Evolutionary conservation across 106 monocot species (phyloP).

Genomic region (Triglochin maritima): DNA sequence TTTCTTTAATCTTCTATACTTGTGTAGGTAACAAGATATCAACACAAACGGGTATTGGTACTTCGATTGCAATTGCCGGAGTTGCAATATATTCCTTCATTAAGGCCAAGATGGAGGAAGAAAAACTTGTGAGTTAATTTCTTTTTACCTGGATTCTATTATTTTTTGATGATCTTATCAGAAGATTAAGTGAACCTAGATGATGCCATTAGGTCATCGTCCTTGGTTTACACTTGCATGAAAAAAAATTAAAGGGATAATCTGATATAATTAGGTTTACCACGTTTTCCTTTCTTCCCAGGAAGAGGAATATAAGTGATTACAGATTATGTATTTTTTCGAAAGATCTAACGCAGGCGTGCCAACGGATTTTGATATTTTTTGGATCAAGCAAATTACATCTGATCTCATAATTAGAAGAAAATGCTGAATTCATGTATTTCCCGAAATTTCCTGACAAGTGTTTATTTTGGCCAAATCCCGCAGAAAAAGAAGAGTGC

Average conservation of each 20-base stretch:
- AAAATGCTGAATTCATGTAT: too few species aligned
- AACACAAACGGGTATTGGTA: constrained; percentile 98
- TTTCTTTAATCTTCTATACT: constrained; percentile 2
- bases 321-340: too few species aligned
- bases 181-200: background rate
- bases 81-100: constrained; percentile 96
- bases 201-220: background rate
- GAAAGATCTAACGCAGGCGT: too few species aligned
- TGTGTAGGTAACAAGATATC: constrained; percentile 83
- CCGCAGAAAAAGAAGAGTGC: constrained; percentile 2
- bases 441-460: too few species aligned
- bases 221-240: background rate
- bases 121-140: constrained; percentile 70
- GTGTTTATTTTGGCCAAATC: too few species aligned
- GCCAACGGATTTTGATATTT: too few species aligned
- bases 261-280: too few species aligned
- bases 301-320: too few species aligned
- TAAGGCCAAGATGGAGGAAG: constrained; percentile 95
- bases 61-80: constrained; percentile 82
- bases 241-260: too few species aligned
- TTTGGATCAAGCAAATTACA: too few species aligned
- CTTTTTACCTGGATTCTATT: background rate
- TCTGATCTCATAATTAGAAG: too few species aligned
- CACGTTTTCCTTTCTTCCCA: background rate
- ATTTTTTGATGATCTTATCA: background rate